These are phyloP conservation scores for Alternaria triticimaculans DNA, from an alignment of 2,329 filamentous ascomycete genomes.

Conservation along the genomic window DNA sequence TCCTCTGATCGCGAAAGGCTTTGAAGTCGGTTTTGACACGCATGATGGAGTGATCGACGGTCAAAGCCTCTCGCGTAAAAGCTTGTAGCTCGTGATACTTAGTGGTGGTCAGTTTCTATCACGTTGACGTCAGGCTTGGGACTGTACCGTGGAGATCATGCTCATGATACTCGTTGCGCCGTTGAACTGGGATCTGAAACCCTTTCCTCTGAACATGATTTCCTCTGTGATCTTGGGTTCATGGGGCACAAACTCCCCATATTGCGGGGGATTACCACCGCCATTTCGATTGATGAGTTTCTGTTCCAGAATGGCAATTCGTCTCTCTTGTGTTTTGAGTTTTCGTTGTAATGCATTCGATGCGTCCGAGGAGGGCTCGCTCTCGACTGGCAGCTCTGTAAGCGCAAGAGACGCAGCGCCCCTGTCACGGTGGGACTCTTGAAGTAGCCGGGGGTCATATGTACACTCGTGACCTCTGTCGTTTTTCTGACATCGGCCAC, in stretches of 20 bases:
- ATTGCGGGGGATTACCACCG: slow-evolving; percentile 21
- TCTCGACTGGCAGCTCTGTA: slow-evolving; percentile 8
- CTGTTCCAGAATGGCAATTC: slow-evolving; percentile 41
- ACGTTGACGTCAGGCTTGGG: not conserved
- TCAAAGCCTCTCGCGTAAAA: slow-evolving; percentile 43
- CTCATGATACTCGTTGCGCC: slow-evolving; percentile 52
- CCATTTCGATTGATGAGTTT: slow-evolving; percentile 34
- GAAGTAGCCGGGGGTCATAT: slow-evolving; percentile 49
- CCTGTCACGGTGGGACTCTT: slow-evolving; percentile 33
- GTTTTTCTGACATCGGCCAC: slow-evolving; percentile 53
- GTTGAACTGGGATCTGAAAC: slow-evolving; percentile 55
- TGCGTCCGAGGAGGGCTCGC: slow-evolving; percentile 1
- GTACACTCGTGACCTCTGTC: slow-evolving; percentile 52
- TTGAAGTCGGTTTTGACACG: slow-evolving; percentile 45
- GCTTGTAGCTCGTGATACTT: slow-evolving; percentile 47
- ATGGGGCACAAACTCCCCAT: slow-evolving; percentile 15
- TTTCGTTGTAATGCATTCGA: slow-evolving; percentile 37
- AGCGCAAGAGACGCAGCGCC: slow-evolving; percentile 20
- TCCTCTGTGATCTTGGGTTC: slow-evolving; percentile 41
- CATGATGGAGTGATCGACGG: slow-evolving; percentile 35
- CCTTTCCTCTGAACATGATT: slow-evolving; percentile 52
- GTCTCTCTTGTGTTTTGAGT: slow-evolving; percentile 38
- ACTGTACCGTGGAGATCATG: slow-evolving; percentile 42
- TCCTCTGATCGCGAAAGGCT: slow-evolving; percentile 37
- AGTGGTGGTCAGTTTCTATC: slow-evolving; percentile 10